phyloP scores from a whole-genome alignment of 257 asterid genomes.

The Gardenia jasminoides region DNA sequence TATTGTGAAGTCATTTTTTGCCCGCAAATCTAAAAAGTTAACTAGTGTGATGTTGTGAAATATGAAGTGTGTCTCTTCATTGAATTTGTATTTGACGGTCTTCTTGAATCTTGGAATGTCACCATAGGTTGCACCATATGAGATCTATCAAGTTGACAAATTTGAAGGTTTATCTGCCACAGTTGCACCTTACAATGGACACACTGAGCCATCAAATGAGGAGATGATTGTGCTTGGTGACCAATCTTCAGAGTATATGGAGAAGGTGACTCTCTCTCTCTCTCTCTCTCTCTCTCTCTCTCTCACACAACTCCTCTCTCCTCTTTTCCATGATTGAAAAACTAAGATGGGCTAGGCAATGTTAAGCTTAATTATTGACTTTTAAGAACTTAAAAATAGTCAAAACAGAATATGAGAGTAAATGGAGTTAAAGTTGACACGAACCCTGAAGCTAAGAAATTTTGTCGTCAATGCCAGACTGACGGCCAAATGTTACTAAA shows the following conservation, averaged over 20 bases:
- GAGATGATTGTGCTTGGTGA: slow-evolving; percentile 37
- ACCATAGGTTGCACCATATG: slow-evolving; percentile 71
- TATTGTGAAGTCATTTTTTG: not conserved
- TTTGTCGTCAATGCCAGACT: not conserved
- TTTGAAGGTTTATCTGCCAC: slow-evolving; percentile 44
- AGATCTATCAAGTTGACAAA: slow-evolving; percentile 64
- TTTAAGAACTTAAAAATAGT: not conserved
- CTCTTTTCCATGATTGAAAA: not conserved
- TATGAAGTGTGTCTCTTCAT: not conserved
- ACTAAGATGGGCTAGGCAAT: not conserved
- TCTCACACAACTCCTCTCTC: not conserved
- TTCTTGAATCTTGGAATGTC: slow-evolving; percentile 12
- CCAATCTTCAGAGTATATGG: slow-evolving; percentile 33
- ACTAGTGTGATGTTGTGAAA: not conserved
- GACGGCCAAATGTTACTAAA: not conserved
- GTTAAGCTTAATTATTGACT: not conserved
- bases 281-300: not conserved
- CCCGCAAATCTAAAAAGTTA: not conserved
- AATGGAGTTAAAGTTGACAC: not conserved
- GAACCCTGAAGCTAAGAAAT: not conserved
- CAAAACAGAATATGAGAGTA: not conserved
- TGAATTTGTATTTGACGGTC: not conserved
- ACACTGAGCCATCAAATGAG: slow-evolving; percentile 40
- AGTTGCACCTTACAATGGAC: slow-evolving; percentile 33
- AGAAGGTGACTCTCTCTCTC: slow-evolving; percentile 40